Base-by-base conservation (phyloP, 306 rosid species). In the Lupinus albus region DNA sequence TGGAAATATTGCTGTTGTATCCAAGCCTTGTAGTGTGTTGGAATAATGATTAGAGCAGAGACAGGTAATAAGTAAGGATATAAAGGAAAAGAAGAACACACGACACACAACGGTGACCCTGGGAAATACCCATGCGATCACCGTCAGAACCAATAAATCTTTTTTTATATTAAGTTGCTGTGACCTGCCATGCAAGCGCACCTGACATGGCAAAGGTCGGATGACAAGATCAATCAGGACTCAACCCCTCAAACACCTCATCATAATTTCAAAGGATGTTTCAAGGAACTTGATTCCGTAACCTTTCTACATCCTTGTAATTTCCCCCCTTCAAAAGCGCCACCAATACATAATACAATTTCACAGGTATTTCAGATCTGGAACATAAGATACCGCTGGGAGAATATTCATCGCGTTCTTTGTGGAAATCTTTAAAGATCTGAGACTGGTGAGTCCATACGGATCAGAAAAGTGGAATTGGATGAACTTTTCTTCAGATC, bases 181-280 rank as follows among this genome's bases (percentile, higher is more conserved):
- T 86, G 97, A 88, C 97, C 97, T 80, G 97, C 97, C 97, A 91
- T 52, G 93, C 97, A 88, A 91, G 95, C 97, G 89, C 97, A 88
- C 97, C 95, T 72, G 89, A 6, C 93, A 86, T 91, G 97, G 97
- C 97, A 91, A 91, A 91, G 93, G 95, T 81, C 97, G 87, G 89
- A 88, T 78, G 85, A 88, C 89, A 88, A 33, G 84, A 87, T 70
- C 42, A 11, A 16, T 67, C 84, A 48, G 75, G 70, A 54, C 49
- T 28, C 38, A 8, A n/a, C 2, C 64, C 64, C 73, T 11, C 5
- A 13, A 54, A 28, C 68, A 78, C 62, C 49, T 39, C 57, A 12
- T 44, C 54, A 61, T 1, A 35, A 12, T 11, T 42, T 18, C 0
- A 8, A 33, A 8, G 30, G 30, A 25, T 25, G 30, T 25, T 25